Conservation (phyloP, 2,329 filamentous ascomycete genomes). For the Aspergillus sp. region DNA sequence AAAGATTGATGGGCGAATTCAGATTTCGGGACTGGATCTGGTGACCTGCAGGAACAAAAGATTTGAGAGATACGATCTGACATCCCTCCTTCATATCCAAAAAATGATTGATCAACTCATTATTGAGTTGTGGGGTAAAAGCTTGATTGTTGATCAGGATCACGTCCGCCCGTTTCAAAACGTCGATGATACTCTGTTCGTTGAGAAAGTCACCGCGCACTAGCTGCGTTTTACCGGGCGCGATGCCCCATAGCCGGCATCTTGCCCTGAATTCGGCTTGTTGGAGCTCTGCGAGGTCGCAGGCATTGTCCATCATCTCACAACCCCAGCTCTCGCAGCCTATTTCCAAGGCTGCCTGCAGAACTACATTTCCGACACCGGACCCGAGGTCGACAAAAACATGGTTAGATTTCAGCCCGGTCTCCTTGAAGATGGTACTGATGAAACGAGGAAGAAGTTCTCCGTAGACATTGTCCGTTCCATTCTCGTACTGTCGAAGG, state of each 20-base stretch:
- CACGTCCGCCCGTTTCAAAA: constrained; percentile 86
- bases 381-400: constrained; percentile 95
- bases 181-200: constrained; percentile 69
- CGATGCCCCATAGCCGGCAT: constrained; percentile 86
- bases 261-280: constrained; percentile 81
- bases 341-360: constrained; percentile 90
- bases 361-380: constrained; percentile 91
- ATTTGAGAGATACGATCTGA: constrained; percentile 88
- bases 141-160: constrained; percentile 98
- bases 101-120: constrained; percentile 83
- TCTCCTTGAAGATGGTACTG: constrained; percentile 78
- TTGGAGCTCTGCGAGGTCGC: constrained; percentile 78
- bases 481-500: constrained; percentile 83
- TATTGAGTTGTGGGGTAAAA: constrained; percentile 86
- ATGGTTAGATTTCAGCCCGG: constrained; percentile 77
- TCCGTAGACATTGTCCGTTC: constrained; percentile 92
- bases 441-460: constrained; percentile 87
- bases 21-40: constrained; percentile 74
- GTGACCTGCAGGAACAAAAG: constrained; percentile 81
- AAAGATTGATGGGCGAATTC: constrained; percentile 79
- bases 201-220: constrained; percentile 83
- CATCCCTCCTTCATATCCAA: constrained; percentile 90
- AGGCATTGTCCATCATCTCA: constrained; percentile 92
- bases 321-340: constrained; percentile 96
- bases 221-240: constrained; percentile 77